Conservation (phyloP, 306 rosid species). For the Lagenaria siceraria region DNA sequence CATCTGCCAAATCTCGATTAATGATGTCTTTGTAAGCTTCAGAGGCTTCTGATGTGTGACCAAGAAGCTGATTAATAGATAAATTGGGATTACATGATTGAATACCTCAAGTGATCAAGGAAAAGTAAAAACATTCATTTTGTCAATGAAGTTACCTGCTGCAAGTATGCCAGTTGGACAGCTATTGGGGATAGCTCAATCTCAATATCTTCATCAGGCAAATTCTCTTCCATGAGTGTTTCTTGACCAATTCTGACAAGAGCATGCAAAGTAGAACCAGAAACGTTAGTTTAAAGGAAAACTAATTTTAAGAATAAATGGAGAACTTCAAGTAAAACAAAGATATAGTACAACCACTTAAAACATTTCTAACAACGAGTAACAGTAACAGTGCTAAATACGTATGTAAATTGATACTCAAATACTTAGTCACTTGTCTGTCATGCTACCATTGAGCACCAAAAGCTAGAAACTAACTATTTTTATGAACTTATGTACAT, state of each 20-base stretch:
- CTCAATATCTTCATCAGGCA: slow-evolving; percentile 72
- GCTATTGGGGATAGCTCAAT: slow-evolving; percentile 85
- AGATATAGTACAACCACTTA: not conserved
- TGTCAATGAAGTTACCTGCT: slow-evolving; percentile 42
- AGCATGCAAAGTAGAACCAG: slow-evolving; percentile 10
- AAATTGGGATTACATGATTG: slow-evolving; percentile 17
- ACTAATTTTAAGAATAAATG: not conserved
- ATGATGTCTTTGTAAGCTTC: slow-evolving; percentile 55
- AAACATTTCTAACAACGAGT: not conserved
- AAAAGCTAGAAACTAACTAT: not conserved
- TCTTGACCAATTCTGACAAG: slow-evolving; percentile 78
- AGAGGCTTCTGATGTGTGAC: slow-evolving; percentile 55
- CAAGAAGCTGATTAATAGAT: slow-evolving; percentile 61
- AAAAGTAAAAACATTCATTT: not conserved
- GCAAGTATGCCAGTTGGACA: slow-evolving; percentile 90
- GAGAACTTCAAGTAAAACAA: not conserved
- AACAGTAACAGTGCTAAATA: not conserved
- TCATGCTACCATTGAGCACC: not conserved
- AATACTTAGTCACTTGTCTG: not conserved
- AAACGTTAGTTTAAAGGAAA: not conserved
- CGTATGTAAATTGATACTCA: not conserved
- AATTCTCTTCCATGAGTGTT: slow-evolving; percentile 43
- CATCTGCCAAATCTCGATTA: slow-evolving; percentile 72
- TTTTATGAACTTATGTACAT: not conserved
- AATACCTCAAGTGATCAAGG: slow-evolving; percentile 2